Evolutionary conservation across 345 rosid genomes (phyloP).

Genomic region (Schrenkiella parvula): DNA sequence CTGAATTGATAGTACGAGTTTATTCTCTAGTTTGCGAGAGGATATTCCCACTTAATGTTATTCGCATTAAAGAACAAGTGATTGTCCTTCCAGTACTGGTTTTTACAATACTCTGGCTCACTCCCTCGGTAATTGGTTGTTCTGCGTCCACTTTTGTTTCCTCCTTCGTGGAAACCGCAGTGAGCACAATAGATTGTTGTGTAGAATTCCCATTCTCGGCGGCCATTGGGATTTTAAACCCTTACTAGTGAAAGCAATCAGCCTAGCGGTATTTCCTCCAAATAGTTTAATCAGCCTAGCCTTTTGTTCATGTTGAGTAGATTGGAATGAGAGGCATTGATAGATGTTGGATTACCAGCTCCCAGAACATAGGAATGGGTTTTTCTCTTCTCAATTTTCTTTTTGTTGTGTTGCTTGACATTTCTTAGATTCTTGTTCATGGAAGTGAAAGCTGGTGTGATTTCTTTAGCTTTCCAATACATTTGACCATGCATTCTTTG

Average conservation of each 20-base stretch:
- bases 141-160: too few species aligned
- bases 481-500: conserved; percentile 17
- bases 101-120: too few species aligned
- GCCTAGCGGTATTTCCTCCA: background rate
- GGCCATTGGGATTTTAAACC: background rate
- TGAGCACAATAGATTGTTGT: background rate
- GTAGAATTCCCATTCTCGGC: background rate
- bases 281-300: background rate
- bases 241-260: background rate
- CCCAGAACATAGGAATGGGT: background rate
- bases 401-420: background rate
- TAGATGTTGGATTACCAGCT: background rate
- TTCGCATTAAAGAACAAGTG: too few species aligned
- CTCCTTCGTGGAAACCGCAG: too few species aligned
- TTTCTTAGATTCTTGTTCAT: background rate
- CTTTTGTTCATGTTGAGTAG: conserved; percentile 3
- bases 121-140: too few species aligned
- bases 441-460: background rate
- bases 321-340: background rate
- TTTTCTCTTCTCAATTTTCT: background rate
- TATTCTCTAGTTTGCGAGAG: background rate
- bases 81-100: too few species aligned
- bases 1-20: background rate
- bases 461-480: background rate
- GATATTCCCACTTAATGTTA: too few species aligned